Evolutionary conservation across 305 asterid species (phyloP), one percentile per base, ranked within the genome.

Genomic region (Rubia tinctorum): DNA sequence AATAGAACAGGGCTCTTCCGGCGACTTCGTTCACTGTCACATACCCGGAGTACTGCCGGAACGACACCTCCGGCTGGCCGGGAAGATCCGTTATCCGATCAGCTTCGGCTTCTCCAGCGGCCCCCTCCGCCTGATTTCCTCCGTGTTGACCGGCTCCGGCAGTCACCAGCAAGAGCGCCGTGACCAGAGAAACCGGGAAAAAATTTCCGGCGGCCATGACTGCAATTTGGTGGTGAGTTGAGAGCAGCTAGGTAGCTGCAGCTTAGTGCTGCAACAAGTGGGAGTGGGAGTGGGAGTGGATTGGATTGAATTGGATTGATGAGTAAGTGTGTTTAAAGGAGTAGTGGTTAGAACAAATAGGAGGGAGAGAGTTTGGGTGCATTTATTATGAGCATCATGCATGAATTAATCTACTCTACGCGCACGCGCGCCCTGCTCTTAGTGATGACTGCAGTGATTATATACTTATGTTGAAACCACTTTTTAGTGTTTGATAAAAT

Each of bases 1-100:
- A 93, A 67, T 93, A 93, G 63, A 93, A 93, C 80, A 93, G 94
- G 43, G 97, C 96, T 77, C 98, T 81, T 37, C 94, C 97, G 51
- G 96, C 93, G 63, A 63, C 82, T 71, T 86, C 77, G 30, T 86
- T 76, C 79, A 91, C 97, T 12, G 96, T 88, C 62, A 93, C 97
- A 58, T 93, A 93, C 58, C 98, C 98, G 66, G 98, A 93, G 60
- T 86, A 93, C 77, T 93, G 98, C 39, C 80, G 84, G 64, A 93
- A 93, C 2, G 82, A 71, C 59, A 93, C 95, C 18, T 81, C 71
- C 0, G 98, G 98, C 77, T 93, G 98, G 22, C 97, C 97, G 17
- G 98, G 98, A 30, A 93, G 92, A 18, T 86, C 75, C 2, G 18
- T 53, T 39, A 93, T 89, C 70, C 96, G 72, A 67, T 93, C 71